Evolutionary conservation across 2,329 filamentous ascomycete species (phyloP), one percentile per base, ranked within the genome.

Genomic region (Seiridium cupressi): DNA sequence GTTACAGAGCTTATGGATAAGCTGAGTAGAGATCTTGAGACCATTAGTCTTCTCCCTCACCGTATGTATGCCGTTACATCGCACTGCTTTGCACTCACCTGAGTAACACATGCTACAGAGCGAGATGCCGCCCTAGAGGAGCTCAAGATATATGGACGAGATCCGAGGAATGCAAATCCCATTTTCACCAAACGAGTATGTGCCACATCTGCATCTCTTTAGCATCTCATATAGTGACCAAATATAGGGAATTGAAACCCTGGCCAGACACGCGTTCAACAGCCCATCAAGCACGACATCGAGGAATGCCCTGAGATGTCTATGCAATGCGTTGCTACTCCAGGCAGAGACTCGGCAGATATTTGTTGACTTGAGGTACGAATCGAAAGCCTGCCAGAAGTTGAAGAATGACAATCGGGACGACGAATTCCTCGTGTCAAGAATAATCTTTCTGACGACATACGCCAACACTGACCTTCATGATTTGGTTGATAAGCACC

Each of bases 271-370:
- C 79, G 90, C 89, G 3, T 91, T 97, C 68, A 83, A 91, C 55
- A 86, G 83, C 62, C 77, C 82, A 34, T 87, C 84, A 3, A 77
- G 78, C 36, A 82, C 82, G 7, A 87, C 89, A 1, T 89, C 90
- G 2, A 86, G 88, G 60, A 91, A 93, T 70, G 93, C 88, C 1
- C 79, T 97, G 44, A 85, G 92, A 67, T 93, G 92, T 66, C 76
- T 98, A 53, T 93, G 92, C 67, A 98, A 98, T 74, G 88, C 92
- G 7, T 78, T 97, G 69, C 80, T 96, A 0, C 82, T 96, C 18
- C 81, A 87, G 62, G 78, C 84, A 8, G 79, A 84, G 46, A 88
- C 89, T 47, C 85, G 91, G 55, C 89, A 94, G 71, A 82, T 84
- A 49, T 88, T 95, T 57, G 87, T 92, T 11, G 86, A 93, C 68